Base-by-base conservation (phyloP, 306 rosid species). In the Dalbergia oliveri region DNA sequence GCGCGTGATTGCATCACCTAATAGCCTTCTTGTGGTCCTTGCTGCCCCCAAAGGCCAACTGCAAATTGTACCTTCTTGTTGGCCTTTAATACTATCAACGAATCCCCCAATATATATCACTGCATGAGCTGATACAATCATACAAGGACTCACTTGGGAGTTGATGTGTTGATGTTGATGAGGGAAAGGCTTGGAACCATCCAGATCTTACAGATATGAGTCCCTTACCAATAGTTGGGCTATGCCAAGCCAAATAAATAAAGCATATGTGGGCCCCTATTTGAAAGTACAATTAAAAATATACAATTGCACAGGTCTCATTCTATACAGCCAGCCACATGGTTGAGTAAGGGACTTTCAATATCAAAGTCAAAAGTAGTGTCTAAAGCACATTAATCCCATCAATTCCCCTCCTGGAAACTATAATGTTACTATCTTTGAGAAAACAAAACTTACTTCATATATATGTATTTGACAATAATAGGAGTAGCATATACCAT, bases 311-410 rank as follows among this genome's bases (percentile, higher is more conserved):
- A 44, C n/a, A 8, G 69, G 68, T 77, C 75, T 26, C 82, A 7
- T 9, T 43, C 68, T 21, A 44, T 16, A 58, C 39, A 49, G 75
- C 45, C 76, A 68, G 10, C 72, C 83, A 81, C 86, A 77, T 73
- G 83, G 77, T 69, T 16, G 68, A 33, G 79, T 49, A 74, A 43
- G 53, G 45, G 18, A 43, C 11, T 62, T 62, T 62, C 74, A 43
- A 31, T 16, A 54, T 73, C 67, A 73, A 78, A 82, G 69, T 85
- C 88, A 73, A 68, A 78, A 85, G 37, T 73, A 21, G 31, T 54
- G 49, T 56, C 11, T 44, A 9, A 69, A 43, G 10, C 18, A 35
- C 58, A 54, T 45, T 26, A 15, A 49, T 9, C 45, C 66, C 56
- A 62, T 37, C 73, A 53, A 33, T 62, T 43, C 19, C 34, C 62